A percentile compares a stretch with the other conserved stretches of the same genome.
These are phyloP conservation scores for Cryptosporidium viatorum DNA, from an alignment of 169 alveolate species.

Conservation along the genomic window DNA sequence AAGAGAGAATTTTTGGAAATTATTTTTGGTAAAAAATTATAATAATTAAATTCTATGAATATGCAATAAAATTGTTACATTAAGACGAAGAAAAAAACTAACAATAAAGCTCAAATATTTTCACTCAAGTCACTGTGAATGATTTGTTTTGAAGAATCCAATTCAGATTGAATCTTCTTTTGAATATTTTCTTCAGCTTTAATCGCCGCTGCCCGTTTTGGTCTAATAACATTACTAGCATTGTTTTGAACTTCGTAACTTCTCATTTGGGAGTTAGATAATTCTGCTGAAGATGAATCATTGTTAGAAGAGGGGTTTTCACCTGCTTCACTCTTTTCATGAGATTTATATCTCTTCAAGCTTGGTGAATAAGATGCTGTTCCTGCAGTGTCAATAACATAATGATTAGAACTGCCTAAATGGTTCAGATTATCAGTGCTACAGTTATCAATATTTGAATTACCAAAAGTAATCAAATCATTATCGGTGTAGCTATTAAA, in stretches of 20 bases:
- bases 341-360: conserved; percentile 11
- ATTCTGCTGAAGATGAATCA: not conserved
- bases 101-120: not conserved
- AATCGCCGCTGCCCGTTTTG: conserved; percentile 71
- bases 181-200: conserved; percentile 70
- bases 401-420: not conserved
- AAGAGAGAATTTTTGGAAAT: too few relatives aligned
- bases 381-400: not conserved
- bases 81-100: not conserved
- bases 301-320: not conserved
- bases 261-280: not conserved
- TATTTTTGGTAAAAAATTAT: too few relatives aligned
- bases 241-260: not conserved
- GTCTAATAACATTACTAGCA: not conserved
- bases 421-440: not conserved
- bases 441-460: not conserved
- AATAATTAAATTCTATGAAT: conserved; percentile 1
- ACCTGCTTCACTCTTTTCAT: not conserved
- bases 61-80: not conserved
- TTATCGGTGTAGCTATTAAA: not conserved
- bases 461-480: not conserved
- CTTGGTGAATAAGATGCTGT: conserved; percentile 6
- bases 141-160: conserved; percentile 31
- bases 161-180: conserved; percentile 53
- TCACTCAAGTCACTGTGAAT: not conserved